Base-by-base conservation (phyloP, 1,284 basidiomycete genomes). In the Boletus calvinii region DNA sequence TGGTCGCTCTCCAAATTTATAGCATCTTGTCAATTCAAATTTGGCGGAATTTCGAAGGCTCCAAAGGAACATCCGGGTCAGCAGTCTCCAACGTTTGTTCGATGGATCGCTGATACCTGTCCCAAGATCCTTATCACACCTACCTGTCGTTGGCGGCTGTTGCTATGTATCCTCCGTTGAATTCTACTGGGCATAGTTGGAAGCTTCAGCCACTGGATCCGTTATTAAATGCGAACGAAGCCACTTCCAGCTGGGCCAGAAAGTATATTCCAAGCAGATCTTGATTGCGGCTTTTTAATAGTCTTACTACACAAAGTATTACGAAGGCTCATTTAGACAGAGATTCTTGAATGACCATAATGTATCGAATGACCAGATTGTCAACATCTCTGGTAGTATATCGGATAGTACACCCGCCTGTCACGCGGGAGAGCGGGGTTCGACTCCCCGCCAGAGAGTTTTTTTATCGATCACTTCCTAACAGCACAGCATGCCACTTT, bases 141-240 rank as follows among this genome's bases (percentile, higher is more conserved):
- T 97, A 96, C 67, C 77, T 97, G 26, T 85, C 91, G 2, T 72
- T 96, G 20, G 93, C 94, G 0, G 85, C 90, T 0, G 64, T 95
- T 31, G 78, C 90, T 1, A 76, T 94, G 59, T 83, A 83, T 57
- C 77, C 80, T 10, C 78, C 79, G 9, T 56, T 62, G 35, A 64
- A 67, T 30, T 70, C 72, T 31, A 58, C 67, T 9, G 63, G 64
- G 20, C 54, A 56, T 49, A 76, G 77, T 38, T 91, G 81, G 89
- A 69, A 61, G 45, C 73, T 93, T 10, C 73, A 76, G 17, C 66
- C 68, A 1, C 67, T 94, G 15, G 82, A 93, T 57, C 78, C 86
- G 0, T 66, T 85, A 44, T 76, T 91, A 60, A 94, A 94, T 62
- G 79, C 88, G 35, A 81, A 77, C 10, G 66, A 71, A 29, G 79